Conservation (phyloP, 2,329 filamentous ascomycete genomes). For the Colletotrichum chlorophyti region DNA sequence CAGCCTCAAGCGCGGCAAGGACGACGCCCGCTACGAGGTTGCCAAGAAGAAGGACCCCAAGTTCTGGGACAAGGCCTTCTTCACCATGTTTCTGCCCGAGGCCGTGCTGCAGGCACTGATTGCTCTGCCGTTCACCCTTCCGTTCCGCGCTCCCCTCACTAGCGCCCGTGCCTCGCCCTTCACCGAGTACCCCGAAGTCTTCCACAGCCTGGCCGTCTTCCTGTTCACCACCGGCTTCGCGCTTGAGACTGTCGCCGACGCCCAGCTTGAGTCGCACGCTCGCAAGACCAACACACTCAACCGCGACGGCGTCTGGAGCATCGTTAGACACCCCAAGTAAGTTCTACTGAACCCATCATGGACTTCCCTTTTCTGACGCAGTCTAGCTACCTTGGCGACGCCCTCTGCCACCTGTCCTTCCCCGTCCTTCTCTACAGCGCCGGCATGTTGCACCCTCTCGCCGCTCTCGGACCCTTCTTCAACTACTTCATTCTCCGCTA, state of each 20-base stretch:
- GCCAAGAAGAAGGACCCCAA: slow-evolving; percentile 51
- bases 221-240: slow-evolving; percentile 63
- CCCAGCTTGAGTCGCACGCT: slow-evolving; percentile 57
- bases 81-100: slow-evolving; percentile 63
- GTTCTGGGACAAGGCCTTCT: slow-evolving; percentile 64
- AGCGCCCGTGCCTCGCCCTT: slow-evolving; percentile 11
- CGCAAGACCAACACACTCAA: slow-evolving; percentile 43
- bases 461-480: slow-evolving; percentile 60
- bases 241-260: slow-evolving; percentile 63
- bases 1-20: slow-evolving; percentile 54
- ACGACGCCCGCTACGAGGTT: slow-evolving; percentile 62
- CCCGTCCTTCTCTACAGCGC: slow-evolving; percentile 61
- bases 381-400: slow-evolving; percentile 65
- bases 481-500: slow-evolving; percentile 66
- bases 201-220: slow-evolving; percentile 55
- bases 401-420: slow-evolving; percentile 65
- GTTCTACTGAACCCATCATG: slow-evolving; percentile 33
- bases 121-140: slow-evolving; percentile 61
- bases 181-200: slow-evolving; percentile 28
- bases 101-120: slow-evolving; percentile 63
- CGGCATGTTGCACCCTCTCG: slow-evolving; percentile 60
- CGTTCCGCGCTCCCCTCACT: slow-evolving; percentile 52
- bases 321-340: slow-evolving; percentile 68
- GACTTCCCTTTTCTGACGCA: not conserved
- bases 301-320: slow-evolving; percentile 65